Evolutionary conservation across 352 stramenopile species (phyloP), one percentile per base, ranked within the genome.

Genomic region (Thalassiosira hispida): DNA sequence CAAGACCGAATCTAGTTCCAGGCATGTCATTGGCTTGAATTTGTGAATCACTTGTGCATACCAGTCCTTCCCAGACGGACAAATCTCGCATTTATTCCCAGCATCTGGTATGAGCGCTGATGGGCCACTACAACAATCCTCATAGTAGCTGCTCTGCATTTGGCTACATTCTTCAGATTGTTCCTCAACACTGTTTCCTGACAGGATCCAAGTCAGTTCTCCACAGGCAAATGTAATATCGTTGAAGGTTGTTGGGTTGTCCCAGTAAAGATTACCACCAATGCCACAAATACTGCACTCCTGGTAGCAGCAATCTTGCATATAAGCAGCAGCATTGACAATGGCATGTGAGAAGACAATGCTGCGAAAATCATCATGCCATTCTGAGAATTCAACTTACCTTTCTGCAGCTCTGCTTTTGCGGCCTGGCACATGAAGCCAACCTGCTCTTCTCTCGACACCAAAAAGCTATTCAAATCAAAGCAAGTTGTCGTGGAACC

Each of bases 391-490:
- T n/a, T n/a, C n/a, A n/a, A n/a, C n/a, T n/a, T n/a, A 64, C 31
- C 65, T 53, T 46, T 18, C 33, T 77, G 60, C 1, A 83, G 61
- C 42, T 83, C 74, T 66, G 61, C 53, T 40, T 83, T 88, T 16
- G 81, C 81, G 25, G 81, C 72, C 42, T 84, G 76, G 22, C 81
- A 88, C 75, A 84, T 88, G 56, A 84, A 84, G 23, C 72, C 76
- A 9, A 65, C 35, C 56, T 84, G 52, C 29, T 84, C 68, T 29
- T 79, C 69, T 69, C 68, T 70, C 27, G 66, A 79, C 23, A 83
- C 81, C 44, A 88, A 68, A 56, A 84, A 88, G 27, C 72, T 84
- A 73, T 84, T 88, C 22, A 88, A 72, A 44, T 88, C 72, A 31
- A 57, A 71, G 46, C 81, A 88, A 38, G 81, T 85, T 69, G 81